Evolutionary conservation across 495 filamentous ascomycete species (phyloP).

Genomic region (Trichoderma gamsii): DNA sequence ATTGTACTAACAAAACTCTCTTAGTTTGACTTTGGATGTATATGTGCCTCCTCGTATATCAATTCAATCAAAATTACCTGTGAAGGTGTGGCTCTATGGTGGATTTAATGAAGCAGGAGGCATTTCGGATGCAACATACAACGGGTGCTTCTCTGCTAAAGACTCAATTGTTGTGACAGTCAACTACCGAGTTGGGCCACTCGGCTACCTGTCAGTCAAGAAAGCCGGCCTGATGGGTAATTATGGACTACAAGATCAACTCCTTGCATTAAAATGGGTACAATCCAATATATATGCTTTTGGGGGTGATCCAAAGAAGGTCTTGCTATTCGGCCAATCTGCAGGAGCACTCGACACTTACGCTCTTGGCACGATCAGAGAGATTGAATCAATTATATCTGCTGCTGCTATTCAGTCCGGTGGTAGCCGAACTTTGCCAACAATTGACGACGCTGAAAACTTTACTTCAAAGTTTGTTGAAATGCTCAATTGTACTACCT

Average conservation of each 20-base stretch:
- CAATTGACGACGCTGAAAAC: no score
- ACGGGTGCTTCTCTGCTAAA: conserved; percentile 34
- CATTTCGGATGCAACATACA: conserved; percentile 31
- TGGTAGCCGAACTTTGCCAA: no score
- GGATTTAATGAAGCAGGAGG: conserved; percentile 29
- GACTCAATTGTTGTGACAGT: conserved; percentile 37
- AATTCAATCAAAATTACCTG: conserved; percentile 32
- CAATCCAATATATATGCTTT: conserved; percentile 49
- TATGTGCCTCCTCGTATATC: conserved; percentile 28
- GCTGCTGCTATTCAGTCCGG: no score
- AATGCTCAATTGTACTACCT: no score
- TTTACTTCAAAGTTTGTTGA: no score
- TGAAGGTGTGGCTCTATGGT: conserved; percentile 40
- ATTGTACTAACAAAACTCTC: background rate
- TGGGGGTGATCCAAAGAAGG: conserved; percentile 47
- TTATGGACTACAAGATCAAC: conserved; percentile 50
- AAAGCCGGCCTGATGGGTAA: conserved; percentile 27
- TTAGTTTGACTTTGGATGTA: conserved; percentile 28
- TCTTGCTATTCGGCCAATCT: conserved; percentile 38
- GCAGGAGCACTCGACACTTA: conserved; percentile 32
- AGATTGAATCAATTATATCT: no score
- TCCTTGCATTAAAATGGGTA: conserved; percentile 45
- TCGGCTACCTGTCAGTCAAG: conserved; percentile 45
- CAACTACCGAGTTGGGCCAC: conserved; percentile 55
- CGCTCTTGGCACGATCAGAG: no score